Percentiles rank a stretch among this genome's conserved stretches.
phyloP scores from a whole-genome alignment of 768 basidiomycete species.

The Lepiota brunneoincarnata region DNA sequence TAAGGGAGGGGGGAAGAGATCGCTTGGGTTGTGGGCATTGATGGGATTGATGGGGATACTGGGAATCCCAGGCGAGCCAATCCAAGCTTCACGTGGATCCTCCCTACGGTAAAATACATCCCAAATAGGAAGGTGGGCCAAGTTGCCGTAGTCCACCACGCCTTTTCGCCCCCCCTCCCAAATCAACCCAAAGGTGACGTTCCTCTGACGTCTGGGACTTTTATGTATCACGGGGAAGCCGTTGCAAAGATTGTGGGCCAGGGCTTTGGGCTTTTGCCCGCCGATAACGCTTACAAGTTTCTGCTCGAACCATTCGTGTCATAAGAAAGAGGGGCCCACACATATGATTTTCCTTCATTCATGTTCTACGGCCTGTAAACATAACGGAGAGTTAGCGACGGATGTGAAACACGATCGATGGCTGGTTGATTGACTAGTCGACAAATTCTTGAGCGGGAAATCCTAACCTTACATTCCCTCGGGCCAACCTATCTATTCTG shows the following conservation, averaged over 20 bases:
- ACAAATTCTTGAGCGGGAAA: not conserved
- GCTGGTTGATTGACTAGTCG: not conserved
- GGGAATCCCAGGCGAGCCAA: not conserved
- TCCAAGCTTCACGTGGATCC: not conserved
- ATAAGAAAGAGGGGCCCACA: too few relatives aligned
- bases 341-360: too few relatives aligned
- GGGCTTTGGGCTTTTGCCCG: not conserved
- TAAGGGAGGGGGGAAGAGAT: not conserved
- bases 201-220: constrained; percentile 1
- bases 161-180: too few relatives aligned
- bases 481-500: not conserved
- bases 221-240: not conserved
- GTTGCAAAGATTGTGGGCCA: not conserved
- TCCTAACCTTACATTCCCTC: constrained; percentile 7
- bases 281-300: constrained; percentile 1
- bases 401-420: constrained; percentile 11
- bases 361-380: too few relatives aligned
- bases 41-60: not conserved
- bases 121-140: not conserved
- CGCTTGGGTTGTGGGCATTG: constrained; percentile 6
- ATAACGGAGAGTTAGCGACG: not conserved
- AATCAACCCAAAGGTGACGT: constrained; percentile 2
- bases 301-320: not conserved
- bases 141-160: constrained; percentile 11
- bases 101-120: constrained; percentile 2